Evolutionary conservation across 208 protist genomes (phyloP).

Genomic region (Leishmania mexicana): DNA sequence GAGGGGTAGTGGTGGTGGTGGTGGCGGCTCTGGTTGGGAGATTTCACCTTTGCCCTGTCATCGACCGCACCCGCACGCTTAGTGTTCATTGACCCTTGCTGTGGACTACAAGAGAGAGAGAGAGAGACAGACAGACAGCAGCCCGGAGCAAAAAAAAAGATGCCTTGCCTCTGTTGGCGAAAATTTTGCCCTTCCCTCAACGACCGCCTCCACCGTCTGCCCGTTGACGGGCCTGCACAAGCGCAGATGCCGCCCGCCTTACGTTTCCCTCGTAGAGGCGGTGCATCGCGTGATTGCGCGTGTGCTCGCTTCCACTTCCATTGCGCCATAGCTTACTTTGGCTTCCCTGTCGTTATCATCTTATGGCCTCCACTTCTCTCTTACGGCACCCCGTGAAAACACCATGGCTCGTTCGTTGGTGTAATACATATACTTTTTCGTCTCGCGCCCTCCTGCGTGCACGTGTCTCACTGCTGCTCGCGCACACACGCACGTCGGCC

Average conservation of each 20-base stretch:
- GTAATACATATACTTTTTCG: neutral
- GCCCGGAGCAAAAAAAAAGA: neutral
- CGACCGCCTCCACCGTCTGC: neutral
- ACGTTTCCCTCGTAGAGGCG: neutral
- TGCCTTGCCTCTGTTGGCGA: neutral
- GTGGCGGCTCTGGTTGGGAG: neutral
- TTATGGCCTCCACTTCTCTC: neutral
- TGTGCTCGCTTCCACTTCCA: neutral
- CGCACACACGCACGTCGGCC: neutral
- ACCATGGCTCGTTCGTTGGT: neutral
- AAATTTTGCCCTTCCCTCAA: neutral
- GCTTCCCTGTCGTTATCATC: neutral
- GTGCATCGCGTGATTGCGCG: neutral
- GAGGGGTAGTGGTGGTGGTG: neutral
- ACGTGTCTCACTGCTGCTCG: neutral
- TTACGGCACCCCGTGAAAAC: neutral
- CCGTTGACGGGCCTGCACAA: neutral
- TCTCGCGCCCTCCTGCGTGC: neutral
- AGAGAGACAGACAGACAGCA: neutral
- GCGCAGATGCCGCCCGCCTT: neutral
- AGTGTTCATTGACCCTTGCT: too few relatives aligned
- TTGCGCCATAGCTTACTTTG: neutral
- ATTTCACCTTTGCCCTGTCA: too few relatives aligned
- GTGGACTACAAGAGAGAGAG: neutral
- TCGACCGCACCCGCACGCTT: neutral